Conservation (phyloP, 306 rosid species). For the Alnus rubra region DNA sequence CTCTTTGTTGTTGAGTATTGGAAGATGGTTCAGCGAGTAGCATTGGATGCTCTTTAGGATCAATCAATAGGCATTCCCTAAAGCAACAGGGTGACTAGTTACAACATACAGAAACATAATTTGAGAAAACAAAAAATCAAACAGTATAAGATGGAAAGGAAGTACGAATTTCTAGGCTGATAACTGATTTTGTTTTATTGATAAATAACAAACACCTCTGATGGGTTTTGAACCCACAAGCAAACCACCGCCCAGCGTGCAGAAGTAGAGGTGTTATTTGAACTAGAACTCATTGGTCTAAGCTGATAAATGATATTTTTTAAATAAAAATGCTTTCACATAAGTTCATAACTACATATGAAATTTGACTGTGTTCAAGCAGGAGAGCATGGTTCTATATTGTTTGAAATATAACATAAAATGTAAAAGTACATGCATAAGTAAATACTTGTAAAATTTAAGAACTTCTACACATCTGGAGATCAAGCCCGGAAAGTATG, state of each 20-base stretch:
- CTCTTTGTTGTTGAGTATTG: slow-evolving; percentile 87
- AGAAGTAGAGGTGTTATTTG: background rate
- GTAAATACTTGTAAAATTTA: background rate
- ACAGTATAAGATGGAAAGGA: background rate
- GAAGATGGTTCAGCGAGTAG: slow-evolving; percentile 96
- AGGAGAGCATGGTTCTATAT: background rate
- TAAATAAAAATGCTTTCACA: background rate
- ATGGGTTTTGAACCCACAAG: background rate
- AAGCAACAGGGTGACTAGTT: slow-evolving; percentile 19
- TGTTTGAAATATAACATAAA: background rate
- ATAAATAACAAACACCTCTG: background rate
- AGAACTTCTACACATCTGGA: background rate
- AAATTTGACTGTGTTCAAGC: background rate
- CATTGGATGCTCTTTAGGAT: slow-evolving; percentile 98
- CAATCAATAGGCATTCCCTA: slow-evolving; percentile 90
- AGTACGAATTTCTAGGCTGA: background rate
- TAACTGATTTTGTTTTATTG: background rate
- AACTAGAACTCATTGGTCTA: background rate
- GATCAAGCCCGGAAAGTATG: background rate
- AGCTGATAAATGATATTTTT: background rate
- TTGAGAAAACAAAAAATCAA: background rate
- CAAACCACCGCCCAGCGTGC: background rate
- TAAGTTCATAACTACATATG: background rate
- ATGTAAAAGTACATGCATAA: background rate
- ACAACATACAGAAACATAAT: slow-evolving; percentile 13